phyloP scores from a whole-genome alignment of 164 flowering plant species.

The Nelumbo lutea region DNA sequence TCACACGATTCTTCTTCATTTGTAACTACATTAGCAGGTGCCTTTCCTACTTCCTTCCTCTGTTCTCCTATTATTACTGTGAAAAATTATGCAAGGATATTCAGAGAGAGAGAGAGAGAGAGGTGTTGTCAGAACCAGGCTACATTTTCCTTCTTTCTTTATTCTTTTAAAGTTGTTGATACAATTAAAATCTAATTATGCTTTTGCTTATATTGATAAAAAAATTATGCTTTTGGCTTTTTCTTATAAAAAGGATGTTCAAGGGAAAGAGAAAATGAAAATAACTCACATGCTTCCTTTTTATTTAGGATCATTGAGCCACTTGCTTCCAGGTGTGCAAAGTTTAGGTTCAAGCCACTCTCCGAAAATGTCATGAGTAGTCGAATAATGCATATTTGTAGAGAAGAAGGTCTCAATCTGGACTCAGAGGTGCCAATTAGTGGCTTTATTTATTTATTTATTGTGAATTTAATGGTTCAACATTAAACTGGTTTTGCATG shows the following conservation, averaged over 20 bases:
- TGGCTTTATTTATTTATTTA: background rate
- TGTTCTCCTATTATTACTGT: background rate
- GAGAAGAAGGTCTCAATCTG: constrained; percentile 73
- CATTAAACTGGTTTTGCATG: background rate
- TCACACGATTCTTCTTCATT: constrained; percentile 91
- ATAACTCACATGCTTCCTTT: background rate
- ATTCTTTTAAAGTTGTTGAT: too few relatives aligned
- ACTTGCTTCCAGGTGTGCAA: constrained; percentile 98
- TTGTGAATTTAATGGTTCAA: background rate
- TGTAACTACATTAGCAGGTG: constrained; percentile 99
- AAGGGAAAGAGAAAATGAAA: too few relatives aligned
- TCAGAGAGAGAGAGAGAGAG: too few relatives aligned
- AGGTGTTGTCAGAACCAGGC: too few relatives aligned
- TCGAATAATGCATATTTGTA: constrained; percentile 69
- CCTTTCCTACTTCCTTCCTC: constrained; percentile 2
- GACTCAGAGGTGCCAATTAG: constrained; percentile 63
- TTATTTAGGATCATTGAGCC: constrained; percentile 85
- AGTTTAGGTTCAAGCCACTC: constrained; percentile 97
- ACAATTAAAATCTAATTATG: too few relatives aligned
- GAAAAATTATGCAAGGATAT: background rate
- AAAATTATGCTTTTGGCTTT: too few relatives aligned
- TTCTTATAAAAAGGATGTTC: too few relatives aligned
- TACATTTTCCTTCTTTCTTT: too few relatives aligned
- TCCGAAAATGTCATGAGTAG: constrained; percentile 77
- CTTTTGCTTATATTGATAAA: too few relatives aligned